Evolutionary conservation across 345 rosid genomes (phyloP).

Genomic region (Brassica rapa): DNA sequence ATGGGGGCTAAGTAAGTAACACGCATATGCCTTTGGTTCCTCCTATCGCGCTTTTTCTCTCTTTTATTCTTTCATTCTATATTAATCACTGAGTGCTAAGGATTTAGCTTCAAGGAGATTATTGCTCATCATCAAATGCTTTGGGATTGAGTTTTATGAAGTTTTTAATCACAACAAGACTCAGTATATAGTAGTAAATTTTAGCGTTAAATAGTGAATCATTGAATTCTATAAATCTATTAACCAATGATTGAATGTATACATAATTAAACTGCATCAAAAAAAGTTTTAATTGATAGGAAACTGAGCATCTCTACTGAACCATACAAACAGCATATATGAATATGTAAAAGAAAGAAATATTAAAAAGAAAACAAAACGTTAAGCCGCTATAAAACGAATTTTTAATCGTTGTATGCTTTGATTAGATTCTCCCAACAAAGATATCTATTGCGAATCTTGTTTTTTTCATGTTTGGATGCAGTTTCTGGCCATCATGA

Average conservation of each 20-base stretch:
- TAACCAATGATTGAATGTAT: constrained; percentile 2
- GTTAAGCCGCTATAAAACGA: constrained; percentile 33
- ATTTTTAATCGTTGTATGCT: constrained; percentile 32
- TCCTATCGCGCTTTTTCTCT: constrained; percentile 9
- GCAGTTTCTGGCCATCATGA: constrained; percentile 6
- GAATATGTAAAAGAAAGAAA: constrained; percentile 29
- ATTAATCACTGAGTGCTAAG: not conserved
- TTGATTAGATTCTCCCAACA: constrained; percentile 20
- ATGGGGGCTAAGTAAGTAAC: constrained; percentile 25
- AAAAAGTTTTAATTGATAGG: constrained; percentile 17
- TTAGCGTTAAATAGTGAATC: not conserved
- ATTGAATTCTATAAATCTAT: not conserved
- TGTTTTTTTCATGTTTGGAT: constrained; percentile 1
- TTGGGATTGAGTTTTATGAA: not conserved
- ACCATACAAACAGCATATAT: constrained; percentile 31
- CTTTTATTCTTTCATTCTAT: not conserved
- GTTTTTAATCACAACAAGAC: not conserved
- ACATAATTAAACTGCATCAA: constrained; percentile 8
- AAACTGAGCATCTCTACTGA: constrained; percentile 17
- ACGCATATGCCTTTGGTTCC: constrained; percentile 37
- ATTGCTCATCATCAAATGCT: not conserved
- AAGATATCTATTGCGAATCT: constrained; percentile 6
- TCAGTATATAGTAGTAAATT: not conserved
- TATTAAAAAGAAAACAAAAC: not conserved
- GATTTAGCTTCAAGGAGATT: constrained; percentile 17